Evolutionary conservation across 495 filamentous ascomycete genomes (phyloP), one percentile per base, ranked within the genome.

Genomic region (Jackrogersella multiformis): DNA sequence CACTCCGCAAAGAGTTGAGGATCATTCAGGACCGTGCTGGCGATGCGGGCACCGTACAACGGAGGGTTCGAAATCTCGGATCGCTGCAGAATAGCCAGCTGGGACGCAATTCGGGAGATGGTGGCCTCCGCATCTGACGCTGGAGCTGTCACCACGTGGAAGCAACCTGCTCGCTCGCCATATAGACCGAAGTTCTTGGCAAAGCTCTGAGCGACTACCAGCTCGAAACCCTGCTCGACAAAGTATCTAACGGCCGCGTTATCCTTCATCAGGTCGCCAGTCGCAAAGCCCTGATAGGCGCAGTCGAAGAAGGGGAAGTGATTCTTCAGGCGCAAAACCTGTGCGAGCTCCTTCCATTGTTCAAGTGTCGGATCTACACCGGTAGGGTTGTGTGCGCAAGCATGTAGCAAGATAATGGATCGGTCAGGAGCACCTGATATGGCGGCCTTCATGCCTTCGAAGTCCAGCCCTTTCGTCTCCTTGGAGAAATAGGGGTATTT

Each of bases 161-260:
- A 99, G 71, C 91, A 94, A 32, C 95, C 95, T 4, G 92, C 93
- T 67, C 95, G 92, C 84, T 99, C 90, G 65, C 94, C 94, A 76
- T 99, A 99, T 18, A 99, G 85, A 62, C 95, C 95, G 73, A 99
- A 96, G 85, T 99, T 99, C 86, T 99, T 99, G 64, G 95, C 94
- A 76, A 97, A 99, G 20, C 90, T 94, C 82, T 99, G 94, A 4
- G 95, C 96, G 56, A 98, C 86, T 71, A 93, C 90, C 30, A 97
- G 86, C 84, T 99, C 95, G 82, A 98, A 97, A 42, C 95, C 96
- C 76, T 96, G 87, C 71, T 92, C 88, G 73, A 97, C 82, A 74
- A 99, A 99, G 82, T 97, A 90, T 35, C 91, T 90, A 70, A 99
- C 88, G 28, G 94, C 92, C 86, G 90, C 93, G 48, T 91, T 91